Conservation (phyloP, 495 filamentous ascomycete genomes). For the Mytilinidion resinicola region DNA sequence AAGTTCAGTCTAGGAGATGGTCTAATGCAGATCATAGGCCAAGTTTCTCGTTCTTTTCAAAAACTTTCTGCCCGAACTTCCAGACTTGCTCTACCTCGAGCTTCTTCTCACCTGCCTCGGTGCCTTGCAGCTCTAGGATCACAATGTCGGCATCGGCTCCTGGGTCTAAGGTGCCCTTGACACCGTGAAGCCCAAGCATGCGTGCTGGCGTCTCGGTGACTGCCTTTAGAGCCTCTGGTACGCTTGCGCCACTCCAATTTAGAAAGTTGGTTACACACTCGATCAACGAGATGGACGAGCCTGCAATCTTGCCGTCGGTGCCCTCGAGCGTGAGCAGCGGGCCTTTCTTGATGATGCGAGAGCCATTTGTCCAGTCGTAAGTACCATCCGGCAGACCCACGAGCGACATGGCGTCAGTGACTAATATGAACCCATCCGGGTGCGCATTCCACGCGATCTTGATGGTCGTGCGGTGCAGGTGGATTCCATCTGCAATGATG, state of each 20-base stretch:
- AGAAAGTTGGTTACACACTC: slow-evolving; percentile 79
- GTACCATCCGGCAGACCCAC: slow-evolving; percentile 67
- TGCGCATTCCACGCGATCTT: slow-evolving; percentile 59
- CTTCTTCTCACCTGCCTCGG: slow-evolving; percentile 39
- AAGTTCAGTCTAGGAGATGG: too few relatives aligned
- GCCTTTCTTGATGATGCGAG: slow-evolving; percentile 62
- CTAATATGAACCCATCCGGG: slow-evolving; percentile 57
- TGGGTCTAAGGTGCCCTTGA: slow-evolving; percentile 60
- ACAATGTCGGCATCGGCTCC: slow-evolving; percentile 78
- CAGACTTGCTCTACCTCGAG: slow-evolving; percentile 67
- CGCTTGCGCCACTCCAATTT: slow-evolving; percentile 57
- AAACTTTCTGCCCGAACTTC: slow-evolving; percentile 55
- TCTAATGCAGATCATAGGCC: too few relatives aligned
- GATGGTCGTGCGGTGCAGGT: slow-evolving; percentile 57
- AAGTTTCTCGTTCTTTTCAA: slow-evolving; percentile 13
- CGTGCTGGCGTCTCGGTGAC: slow-evolving; percentile 67
- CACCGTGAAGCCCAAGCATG: slow-evolving; percentile 59
- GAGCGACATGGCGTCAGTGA: slow-evolving; percentile 62
- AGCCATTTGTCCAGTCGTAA: slow-evolving; percentile 75
- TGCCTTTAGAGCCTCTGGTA: slow-evolving; percentile 59
- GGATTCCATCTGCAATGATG: slow-evolving; percentile 61
- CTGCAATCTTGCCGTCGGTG: slow-evolving; percentile 62
- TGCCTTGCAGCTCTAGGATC: slow-evolving; percentile 53
- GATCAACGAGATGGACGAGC: slow-evolving; percentile 63
- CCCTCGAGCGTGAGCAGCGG: slow-evolving; percentile 60